Base-by-base conservation (phyloP, 768 basidiomycete genomes). In the Kwoniella mangroviensis region DNA sequence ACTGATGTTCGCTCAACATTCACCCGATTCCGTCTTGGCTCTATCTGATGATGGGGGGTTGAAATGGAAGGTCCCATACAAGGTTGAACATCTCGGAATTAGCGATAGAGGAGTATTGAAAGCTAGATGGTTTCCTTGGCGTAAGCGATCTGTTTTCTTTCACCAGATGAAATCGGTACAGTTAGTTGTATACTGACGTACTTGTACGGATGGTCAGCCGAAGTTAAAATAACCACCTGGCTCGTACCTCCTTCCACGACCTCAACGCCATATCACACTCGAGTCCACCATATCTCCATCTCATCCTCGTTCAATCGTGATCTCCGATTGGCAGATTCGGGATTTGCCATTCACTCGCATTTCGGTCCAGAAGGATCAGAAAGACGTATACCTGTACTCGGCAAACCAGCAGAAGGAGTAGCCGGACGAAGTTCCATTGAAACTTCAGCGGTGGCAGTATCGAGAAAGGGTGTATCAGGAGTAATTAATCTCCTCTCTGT, bases 161-260 rank as follows among this genome's bases (percentile, higher is more conserved):
- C 51, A n/a, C 5, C 43, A 0, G 9, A 4, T 45, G 43, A 9
- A 4, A 28, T 13, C 9, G 34, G 34, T 34, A 7, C 6, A 34
- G 1, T 34, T 0, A 34, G 0, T 34, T 34, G 1, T 7, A 34
- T 34, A 34, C 34, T 34, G 58, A 1, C 45, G 28, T 7, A 17
- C 11, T 34, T 0, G 34, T 34, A 34, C 34, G 34, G 28, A 24
- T 12, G 3, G 15, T 10, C 2, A 78, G 74, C 85, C 64, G 89
- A 88, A 76, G 89, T 90, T 24, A 84, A 87, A 65, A 88, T 92
- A 51, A 89, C 89, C 82, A 91, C 90, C n/a, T 90, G 89, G 89
- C 86, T 91, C 21, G 84, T 91, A 10, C 90, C 90, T 0, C 90
- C 91, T 0, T 85, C 86, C 21, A 67, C 79, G 11, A 87, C 84